A percentile compares a stretch with the other conserved stretches of the same genome.
Conservation (phyloP, 2,329 filamentous ascomycete species). For the Lasiodiplodia theobromae region DNA sequence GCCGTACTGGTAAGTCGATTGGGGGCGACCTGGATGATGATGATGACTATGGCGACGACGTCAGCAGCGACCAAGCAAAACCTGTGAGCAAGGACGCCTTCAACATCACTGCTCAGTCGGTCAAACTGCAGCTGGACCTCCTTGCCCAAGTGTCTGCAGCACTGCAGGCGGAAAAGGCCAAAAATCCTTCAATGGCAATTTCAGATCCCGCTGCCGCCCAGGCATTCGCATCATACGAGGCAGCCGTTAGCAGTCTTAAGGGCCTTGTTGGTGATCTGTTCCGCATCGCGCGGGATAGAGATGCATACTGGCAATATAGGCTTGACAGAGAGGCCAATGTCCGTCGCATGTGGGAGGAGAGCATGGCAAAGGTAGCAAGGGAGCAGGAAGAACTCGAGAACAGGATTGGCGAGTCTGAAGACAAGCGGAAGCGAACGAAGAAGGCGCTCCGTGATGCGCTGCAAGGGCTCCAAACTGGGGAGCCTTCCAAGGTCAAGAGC, state of each 20-base stretch:
- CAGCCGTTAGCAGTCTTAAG: constrained; percentile 86
- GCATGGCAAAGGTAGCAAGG: constrained; percentile 94
- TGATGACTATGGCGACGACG: constrained; percentile 79
- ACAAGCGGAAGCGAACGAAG: constrained; percentile 89
- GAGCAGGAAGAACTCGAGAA: constrained; percentile 93
- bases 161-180: constrained; percentile 72
- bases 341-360: constrained; percentile 97
- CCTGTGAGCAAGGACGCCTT: constrained; percentile 85
- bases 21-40: constrained; percentile 68
- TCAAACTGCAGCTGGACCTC: constrained; percentile 89
- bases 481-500: constrained; percentile 30
- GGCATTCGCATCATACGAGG: constrained; percentile 85
- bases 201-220: constrained; percentile 78
- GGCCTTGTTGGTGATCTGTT: constrained; percentile 84
- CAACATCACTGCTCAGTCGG: constrained; percentile 95
- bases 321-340: constrained; percentile 91
- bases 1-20: constrained; percentile 57
- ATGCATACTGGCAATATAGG: constrained; percentile 96
- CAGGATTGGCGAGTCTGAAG: constrained; percentile 85
- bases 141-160: constrained; percentile 86
- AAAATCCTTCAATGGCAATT: constrained; percentile 74
- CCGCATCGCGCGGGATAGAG: constrained; percentile 90
- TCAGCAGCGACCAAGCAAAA: constrained; percentile 75
- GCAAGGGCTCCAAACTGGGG: constrained; percentile 57
- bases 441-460: constrained; percentile 86